Evolutionary conservation across 2,329 filamentous ascomycete species (phyloP).

Genomic region (Byssochlamys sp.): DNA sequence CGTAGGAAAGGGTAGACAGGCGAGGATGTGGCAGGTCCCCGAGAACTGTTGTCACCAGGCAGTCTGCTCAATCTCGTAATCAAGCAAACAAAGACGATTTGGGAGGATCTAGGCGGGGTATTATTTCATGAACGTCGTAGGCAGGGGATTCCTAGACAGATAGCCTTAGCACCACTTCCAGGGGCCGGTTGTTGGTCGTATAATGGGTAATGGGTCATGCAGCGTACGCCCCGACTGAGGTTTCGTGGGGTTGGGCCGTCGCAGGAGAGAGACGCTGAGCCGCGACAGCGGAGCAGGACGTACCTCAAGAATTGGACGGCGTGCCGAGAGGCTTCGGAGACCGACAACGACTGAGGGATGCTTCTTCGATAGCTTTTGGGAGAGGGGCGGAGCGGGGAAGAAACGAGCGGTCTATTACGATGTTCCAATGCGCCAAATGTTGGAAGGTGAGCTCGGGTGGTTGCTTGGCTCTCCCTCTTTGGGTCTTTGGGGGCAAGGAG

Average conservation of each 20-base stretch:
- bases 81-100: slow-evolving; percentile 17
- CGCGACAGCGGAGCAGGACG: slow-evolving; percentile 4
- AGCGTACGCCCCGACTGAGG: slow-evolving; percentile 20
- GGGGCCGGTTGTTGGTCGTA: slow-evolving; percentile 9
- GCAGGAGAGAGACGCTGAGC: slow-evolving; percentile 1
- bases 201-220: slow-evolving; percentile 17
- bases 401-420: slow-evolving; percentile 4
- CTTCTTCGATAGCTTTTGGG: background rate
- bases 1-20: slow-evolving; percentile 16
- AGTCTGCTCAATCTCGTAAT: slow-evolving; percentile 16
- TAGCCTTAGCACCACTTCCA: slow-evolving; percentile 8
- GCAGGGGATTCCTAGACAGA: slow-evolving; percentile 8
- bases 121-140: slow-evolving; percentile 10
- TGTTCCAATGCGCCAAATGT: slow-evolving; percentile 1
- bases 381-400: background rate
- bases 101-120: slow-evolving; percentile 9
- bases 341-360: background rate
- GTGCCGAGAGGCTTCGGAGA: background rate
- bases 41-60: slow-evolving; percentile 22
- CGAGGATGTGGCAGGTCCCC: slow-evolving; percentile 20
- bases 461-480: background rate
- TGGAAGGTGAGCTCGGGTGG: slow-evolving; percentile 6
- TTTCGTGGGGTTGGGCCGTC: slow-evolving; percentile 25
- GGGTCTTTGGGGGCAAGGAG: background rate
- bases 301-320: slow-evolving; percentile 1